Evolutionary conservation across 2,329 filamentous ascomycete species (phyloP).

Genomic region (Fusarium gaditjirri): DNA sequence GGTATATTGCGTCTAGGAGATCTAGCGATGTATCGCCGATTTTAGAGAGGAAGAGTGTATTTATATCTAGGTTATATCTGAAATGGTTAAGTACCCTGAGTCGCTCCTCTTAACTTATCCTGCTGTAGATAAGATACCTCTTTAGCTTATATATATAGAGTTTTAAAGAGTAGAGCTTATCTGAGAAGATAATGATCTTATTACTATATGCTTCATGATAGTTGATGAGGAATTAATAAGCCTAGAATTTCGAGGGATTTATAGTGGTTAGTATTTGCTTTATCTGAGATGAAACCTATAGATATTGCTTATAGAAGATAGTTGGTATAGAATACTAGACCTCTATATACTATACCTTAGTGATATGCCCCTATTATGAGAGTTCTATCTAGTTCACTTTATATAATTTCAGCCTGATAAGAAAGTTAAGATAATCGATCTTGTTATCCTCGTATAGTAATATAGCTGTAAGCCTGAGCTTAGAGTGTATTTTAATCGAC

Average conservation of each 20-base stretch:
- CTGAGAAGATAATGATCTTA: slow-evolving; percentile 98
- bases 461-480: slow-evolving; percentile 93
- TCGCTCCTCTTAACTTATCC: slow-evolving; percentile 85
- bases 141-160: slow-evolving; percentile 88
- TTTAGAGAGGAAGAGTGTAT: slow-evolving; percentile 95
- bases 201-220: slow-evolving; percentile 95
- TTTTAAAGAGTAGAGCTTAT: slow-evolving; percentile 94
- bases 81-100: slow-evolving; percentile 92
- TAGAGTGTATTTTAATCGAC: slow-evolving; percentile 92
- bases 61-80: slow-evolving; percentile 88
- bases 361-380: slow-evolving; percentile 95
- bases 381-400: slow-evolving; percentile 99
- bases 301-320: slow-evolving; percentile 97
- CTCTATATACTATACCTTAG: slow-evolving; percentile 95
- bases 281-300: slow-evolving; percentile 69
- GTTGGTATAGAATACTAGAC: slow-evolving; percentile 99
- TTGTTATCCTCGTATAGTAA: slow-evolving; percentile 97
- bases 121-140: slow-evolving; percentile 85
- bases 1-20: slow-evolving; percentile 92
- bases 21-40: slow-evolving; percentile 98
- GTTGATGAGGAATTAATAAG: slow-evolving; percentile 97
- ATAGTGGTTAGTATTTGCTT: slow-evolving; percentile 81
- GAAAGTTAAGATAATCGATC: slow-evolving; percentile 95
- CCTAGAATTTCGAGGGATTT: slow-evolving; percentile 97
- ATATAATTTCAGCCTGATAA: slow-evolving; percentile 96